Conservation (phyloP, 2,329 filamentous ascomycete genomes). For the Ceratocystis papillata region DNA sequence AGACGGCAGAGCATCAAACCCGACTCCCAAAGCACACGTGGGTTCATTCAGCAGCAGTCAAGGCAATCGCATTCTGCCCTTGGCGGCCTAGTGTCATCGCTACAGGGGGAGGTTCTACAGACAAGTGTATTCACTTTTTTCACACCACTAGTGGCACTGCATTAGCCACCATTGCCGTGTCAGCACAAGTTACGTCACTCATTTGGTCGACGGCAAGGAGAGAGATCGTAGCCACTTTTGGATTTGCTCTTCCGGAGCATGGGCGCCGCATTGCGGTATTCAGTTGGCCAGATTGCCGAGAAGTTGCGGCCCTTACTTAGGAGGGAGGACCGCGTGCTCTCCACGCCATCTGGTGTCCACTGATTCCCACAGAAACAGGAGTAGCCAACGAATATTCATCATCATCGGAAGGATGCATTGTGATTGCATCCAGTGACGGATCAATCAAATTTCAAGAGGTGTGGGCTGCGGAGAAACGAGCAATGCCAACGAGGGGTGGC, state of each 20-base stretch:
- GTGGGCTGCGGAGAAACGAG: conserved; percentile 55
- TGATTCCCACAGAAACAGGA: conserved; percentile 31
- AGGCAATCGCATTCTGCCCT: conserved; percentile 92
- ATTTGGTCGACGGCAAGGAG: conserved; percentile 78
- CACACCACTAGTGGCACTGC: conserved; percentile 73
- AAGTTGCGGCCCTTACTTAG: conserved; percentile 79
- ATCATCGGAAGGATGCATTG: conserved; percentile 51
- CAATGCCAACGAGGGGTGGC: conserved; percentile 37
- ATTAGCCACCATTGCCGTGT: conserved; percentile 82
- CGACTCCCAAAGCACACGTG: conserved; percentile 48
- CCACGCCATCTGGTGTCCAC: conserved; percentile 78
- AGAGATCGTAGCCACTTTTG: conserved; percentile 89
- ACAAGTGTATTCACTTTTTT: conserved; percentile 93
- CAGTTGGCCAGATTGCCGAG: conserved; percentile 82
- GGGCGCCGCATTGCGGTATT: conserved; percentile 84
- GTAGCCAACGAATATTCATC: conserved; percentile 27
- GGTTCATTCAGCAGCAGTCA: conserved; percentile 76
- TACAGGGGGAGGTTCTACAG: conserved; percentile 85
- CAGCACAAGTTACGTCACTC: conserved; percentile 84
- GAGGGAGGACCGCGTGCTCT: conserved; percentile 66
- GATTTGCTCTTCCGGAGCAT: conserved; percentile 84
- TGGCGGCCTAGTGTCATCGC: conserved; percentile 83
- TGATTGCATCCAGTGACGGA: conserved; percentile 83
- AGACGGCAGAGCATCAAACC: conserved; percentile 4
- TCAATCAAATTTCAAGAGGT: conserved; percentile 94